Percentiles rank a stretch among this genome's conserved stretches.
Conservation (phyloP, 768 basidiomycete species). For the Psilocybe cyanescens region DNA sequence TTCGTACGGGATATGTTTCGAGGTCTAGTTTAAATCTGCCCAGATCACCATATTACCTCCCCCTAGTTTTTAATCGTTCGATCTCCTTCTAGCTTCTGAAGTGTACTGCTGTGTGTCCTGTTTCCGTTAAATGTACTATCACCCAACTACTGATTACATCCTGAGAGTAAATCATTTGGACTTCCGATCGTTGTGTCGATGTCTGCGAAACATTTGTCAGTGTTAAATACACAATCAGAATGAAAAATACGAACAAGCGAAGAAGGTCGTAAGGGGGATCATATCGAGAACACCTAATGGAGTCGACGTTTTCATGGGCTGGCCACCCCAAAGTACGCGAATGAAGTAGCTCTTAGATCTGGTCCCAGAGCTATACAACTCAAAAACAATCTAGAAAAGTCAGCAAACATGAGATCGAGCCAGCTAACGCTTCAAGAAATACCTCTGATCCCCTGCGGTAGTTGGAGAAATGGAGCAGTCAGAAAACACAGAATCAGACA, state of each 20-base stretch:
- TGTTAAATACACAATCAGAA: background rate
- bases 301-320: constrained; percentile 51
- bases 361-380: constrained; percentile 39
- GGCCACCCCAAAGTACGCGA: constrained; percentile 56
- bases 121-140: too few relatives aligned
- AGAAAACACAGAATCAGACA: background rate
- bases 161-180: constrained; percentile 30
- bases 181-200: constrained; percentile 42
- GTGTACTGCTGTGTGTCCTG: too few relatives aligned
- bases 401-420: background rate
- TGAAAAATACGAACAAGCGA: constrained; percentile 39
- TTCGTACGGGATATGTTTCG: constrained; percentile 20
- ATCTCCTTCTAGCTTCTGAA: too few relatives aligned
- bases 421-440: background rate
- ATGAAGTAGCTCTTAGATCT: constrained; percentile 32
- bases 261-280: constrained; percentile 45
- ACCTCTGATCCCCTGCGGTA: constrained; percentile 47
- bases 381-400: constrained; percentile 41
- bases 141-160: constrained; percentile 27
- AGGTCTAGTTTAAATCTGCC: constrained; percentile 15
- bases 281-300: constrained; percentile 50
- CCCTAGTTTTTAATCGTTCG: background rate
- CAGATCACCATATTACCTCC: background rate
- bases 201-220: constrained; percentile 30
- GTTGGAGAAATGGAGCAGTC: background rate